Percentiles rank a stretch among this genome's conserved stretches.
Evolutionary conservation across 2,329 filamentous ascomycete genomes (phyloP).

Genomic region (Phialophora macrospora): DNA sequence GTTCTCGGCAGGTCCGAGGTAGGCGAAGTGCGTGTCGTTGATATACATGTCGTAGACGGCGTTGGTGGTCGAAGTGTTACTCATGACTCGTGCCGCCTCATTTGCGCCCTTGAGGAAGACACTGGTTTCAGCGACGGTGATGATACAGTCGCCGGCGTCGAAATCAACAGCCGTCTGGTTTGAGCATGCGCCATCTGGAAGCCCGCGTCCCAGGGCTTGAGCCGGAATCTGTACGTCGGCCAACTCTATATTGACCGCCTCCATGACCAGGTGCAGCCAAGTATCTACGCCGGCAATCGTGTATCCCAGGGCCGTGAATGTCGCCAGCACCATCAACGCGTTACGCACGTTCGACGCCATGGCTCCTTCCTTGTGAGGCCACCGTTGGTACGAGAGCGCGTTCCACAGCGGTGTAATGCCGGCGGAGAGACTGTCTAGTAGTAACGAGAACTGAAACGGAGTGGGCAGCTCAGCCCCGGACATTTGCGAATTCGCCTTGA

Average conservation of each 20-base stretch:
- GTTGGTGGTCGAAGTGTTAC: conserved; percentile 16
- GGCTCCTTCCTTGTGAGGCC: conserved; percentile 12
- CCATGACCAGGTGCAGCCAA: conserved; percentile 41
- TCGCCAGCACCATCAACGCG: conserved; percentile 9
- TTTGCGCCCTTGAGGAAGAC: conserved; percentile 12
- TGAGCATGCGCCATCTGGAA: conserved; percentile 15
- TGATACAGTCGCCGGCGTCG: not conserved
- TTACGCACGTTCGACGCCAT: conserved; percentile 27
- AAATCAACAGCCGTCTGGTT: not conserved
- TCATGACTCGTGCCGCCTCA: conserved; percentile 11
- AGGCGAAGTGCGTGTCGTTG: conserved; percentile 23
- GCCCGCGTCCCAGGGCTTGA: conserved; percentile 10
- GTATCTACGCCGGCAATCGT: conserved; percentile 35
- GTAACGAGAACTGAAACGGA: conserved; percentile 9
- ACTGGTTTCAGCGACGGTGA: not conserved
- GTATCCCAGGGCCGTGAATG: conserved; percentile 14
- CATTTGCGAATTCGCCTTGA: conserved; percentile 20
- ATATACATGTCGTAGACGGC: conserved; percentile 12
- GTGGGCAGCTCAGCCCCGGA: conserved; percentile 9
- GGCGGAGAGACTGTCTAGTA: conserved; percentile 2
- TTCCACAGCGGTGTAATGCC: conserved; percentile 4
- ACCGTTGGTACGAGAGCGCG: conserved; percentile 6
- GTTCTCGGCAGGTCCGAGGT: conserved; percentile 21
- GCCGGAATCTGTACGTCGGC: not conserved
- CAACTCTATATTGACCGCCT: conserved; percentile 36